Evolutionary conservation across 805 yeast genomes (phyloP), one percentile per base, ranked within the genome.

Genomic region (Wickerhamiella dianesei): DNA sequence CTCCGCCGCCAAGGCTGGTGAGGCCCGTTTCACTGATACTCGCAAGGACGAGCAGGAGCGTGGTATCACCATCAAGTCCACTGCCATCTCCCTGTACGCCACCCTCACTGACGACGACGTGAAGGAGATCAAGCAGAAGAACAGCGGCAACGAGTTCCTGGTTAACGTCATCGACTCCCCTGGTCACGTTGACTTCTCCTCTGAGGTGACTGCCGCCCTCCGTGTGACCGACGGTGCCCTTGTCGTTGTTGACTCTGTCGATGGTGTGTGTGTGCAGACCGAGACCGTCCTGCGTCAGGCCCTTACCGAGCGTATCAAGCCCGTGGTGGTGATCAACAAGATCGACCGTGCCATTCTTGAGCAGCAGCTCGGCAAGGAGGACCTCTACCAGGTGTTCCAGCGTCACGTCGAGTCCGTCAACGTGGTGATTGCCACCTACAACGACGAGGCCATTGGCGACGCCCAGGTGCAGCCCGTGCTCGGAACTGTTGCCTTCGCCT

Each of bases 101-200:
- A 81, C 83, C 70, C 78, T 87, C 82, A 62, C 65, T 48, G 94
- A 83, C 48, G 94, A 83, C 47, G 95, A 86, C 66, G 79, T 75
- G 57, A 82, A 82, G 71, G 82, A 76, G 63, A 89, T 92, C 76
- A 76, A 80, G 72, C 97, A 92, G 77, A 68, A 82, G 74, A 80
- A 92, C 57, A 82, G 69, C 18, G 97, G 97, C 73, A 83, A 76
- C 81, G 80, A 81, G 70, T 89, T 89, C 81, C 82, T 89, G 76
- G 80, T 89, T 63, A 89, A 89, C 86, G 80, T 89, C 80, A 89
- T 89, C 65, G 98, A 89, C 74, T 92, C 98, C 62, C 98, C 98
- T 75, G 98, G 98, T 84, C 98, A 89, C 96, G 97, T 89, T 80
- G 98, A 89, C 77, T 89, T 89, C 88, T 87, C 96, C 56, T 92